Base-by-base conservation (phyloP, 2,329 filamentous ascomycete species). In the Byssochlamys sp. region DNA sequence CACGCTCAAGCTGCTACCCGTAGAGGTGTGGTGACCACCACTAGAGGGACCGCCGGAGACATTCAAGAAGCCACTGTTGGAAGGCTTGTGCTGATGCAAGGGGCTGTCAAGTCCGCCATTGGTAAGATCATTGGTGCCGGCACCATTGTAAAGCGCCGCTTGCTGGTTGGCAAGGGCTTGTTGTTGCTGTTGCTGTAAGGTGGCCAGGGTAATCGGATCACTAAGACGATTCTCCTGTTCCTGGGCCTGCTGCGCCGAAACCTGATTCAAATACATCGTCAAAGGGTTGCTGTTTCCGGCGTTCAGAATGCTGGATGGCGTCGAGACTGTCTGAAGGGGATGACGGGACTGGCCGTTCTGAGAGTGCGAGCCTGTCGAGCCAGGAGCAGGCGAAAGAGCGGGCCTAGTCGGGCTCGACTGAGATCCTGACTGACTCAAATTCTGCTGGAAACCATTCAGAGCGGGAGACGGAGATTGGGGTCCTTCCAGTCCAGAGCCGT, bases 191-290 rank as follows among this genome's bases (percentile, higher is more conserved):
- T 87, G 81, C 60, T 81, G 80, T 24, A 79, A 65, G 50, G 72
- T 67, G 11, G 71, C 70, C 56, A 77, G 69, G 27, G 71, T 65
- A 62, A 78, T 71, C 6, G 71, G 66, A 56, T 77, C 76, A 53
- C 66, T 72, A 53, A 79, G 63, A 3, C 72, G 73, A 54, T 74
- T 74, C 54, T 80, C 84, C 60, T 90, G 88, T 63, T 91, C 88
- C 62, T 89, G 87, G 14, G 84, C 82, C 63, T 72, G 75, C 65
- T 75, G 77, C 58, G 71, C 76, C 57, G 72, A 78, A 65, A 92
- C 84, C 69, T 95, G 90, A 73, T 86, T 92, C 59, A 96, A 81
- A 71, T 96, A 97, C 84, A 96, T 85, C 26, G 91, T 96, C 71
- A 97, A 75, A 0, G 92, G 92, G 73, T 96, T 96, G 78, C 85